phyloP scores from a whole-genome alignment of 2,329 filamentous ascomycete genomes.

The Orbilia blumenaviensis region DNA sequence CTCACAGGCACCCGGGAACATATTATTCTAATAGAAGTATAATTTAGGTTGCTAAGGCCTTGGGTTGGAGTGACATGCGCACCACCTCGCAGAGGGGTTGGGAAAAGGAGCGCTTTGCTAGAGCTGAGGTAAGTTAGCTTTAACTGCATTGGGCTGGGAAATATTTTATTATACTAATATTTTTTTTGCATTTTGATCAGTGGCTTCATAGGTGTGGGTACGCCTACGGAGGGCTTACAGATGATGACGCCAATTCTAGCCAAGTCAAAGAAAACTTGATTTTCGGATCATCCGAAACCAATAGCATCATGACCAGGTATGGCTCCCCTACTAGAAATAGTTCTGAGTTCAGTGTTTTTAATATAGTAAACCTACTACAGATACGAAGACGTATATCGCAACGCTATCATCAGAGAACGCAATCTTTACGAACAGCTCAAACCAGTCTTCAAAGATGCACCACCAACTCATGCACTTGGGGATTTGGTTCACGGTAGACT shows the following conservation, averaged over 20 bases:
- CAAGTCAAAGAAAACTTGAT: slow-evolving; percentile 12
- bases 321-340: background rate
- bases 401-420: slow-evolving; percentile 1
- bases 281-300: slow-evolving; percentile 25
- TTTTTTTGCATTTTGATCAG: background rate
- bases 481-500: background rate
- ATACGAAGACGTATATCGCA: slow-evolving; percentile 13
- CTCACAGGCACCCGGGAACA: too few species aligned
- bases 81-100: background rate
- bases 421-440: background rate
- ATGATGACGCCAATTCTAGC: background rate
- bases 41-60: background rate
- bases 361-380: background rate
- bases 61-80: background rate
- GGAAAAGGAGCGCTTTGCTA: slow-evolving; percentile 11
- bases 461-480: background rate
- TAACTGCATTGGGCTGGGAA: background rate
- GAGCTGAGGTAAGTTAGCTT: background rate
- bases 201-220: slow-evolving; percentile 10
- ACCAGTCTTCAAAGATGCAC: background rate
- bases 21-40: background rate
- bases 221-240: slow-evolving; percentile 1
- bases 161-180: background rate
- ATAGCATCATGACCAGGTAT: slow-evolving; percentile 18
- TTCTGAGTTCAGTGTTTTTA: background rate